Percentiles rank a stretch among this genome's conserved stretches.
These are phyloP conservation scores for Neltuma alba DNA, from an alignment of 306 rosid species.

Conservation along the genomic window DNA sequence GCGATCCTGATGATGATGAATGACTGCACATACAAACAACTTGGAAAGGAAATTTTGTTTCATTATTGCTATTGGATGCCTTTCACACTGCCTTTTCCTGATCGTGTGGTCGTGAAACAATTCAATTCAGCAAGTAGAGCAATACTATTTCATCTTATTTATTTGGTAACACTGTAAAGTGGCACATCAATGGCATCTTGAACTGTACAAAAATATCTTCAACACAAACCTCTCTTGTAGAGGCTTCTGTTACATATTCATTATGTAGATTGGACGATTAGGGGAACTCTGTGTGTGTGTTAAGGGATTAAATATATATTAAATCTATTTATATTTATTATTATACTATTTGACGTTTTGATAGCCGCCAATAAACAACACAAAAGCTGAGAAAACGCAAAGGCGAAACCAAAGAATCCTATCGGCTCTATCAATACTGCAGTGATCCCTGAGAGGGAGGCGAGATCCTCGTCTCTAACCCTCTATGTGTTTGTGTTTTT, in stretches of 20 bases:
- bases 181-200: too few species aligned
- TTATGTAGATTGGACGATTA: too few species aligned
- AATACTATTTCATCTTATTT: not conserved
- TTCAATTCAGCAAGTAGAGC: not conserved
- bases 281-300: too few species aligned
- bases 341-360: not conserved
- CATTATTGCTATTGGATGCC: not conserved
- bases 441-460: not conserved
- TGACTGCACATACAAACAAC: slow-evolving; percentile 25
- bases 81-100: not conserved
- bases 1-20: slow-evolving; percentile 83
- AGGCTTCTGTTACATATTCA: too few species aligned
- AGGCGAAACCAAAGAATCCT: not conserved
- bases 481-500: not conserved
- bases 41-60: slow-evolving; percentile 4
- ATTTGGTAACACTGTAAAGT: too few species aligned
- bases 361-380: not conserved
- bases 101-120: not conserved
- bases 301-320: too few species aligned
- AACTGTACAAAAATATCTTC: too few species aligned
- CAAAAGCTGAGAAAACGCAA: not conserved
- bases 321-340: too few species aligned
- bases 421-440: not conserved
- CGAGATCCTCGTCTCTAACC: not conserved
- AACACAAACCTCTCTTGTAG: too few species aligned